These are phyloP conservation scores for Pythium dissimile DNA, from an alignment of 352 stramenopile species.

Conservation along the genomic window DNA sequence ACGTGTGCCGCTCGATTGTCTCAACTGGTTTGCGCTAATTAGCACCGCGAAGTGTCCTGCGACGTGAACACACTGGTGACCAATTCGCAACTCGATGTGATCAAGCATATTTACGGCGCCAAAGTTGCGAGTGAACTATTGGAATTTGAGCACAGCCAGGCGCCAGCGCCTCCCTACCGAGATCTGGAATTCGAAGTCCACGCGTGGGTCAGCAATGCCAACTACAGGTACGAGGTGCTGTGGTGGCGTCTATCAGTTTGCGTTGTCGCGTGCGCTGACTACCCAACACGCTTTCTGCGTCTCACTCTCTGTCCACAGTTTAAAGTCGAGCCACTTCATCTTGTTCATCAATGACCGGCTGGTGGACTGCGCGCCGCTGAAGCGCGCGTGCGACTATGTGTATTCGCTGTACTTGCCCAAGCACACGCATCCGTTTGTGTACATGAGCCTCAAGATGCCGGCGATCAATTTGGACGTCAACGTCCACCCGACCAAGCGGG, in stretches of 20 bases:
- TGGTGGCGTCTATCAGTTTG: too few relatives aligned
- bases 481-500: constrained; percentile 98
- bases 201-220: constrained; percentile 83
- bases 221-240: constrained; percentile 90
- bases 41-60: constrained; percentile 76
- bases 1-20: too few relatives aligned
- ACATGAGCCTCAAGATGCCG: constrained; percentile 95
- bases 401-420: constrained; percentile 94
- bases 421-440: constrained; percentile 95
- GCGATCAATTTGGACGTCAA: constrained; percentile 97
- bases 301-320: constrained; percentile 30
- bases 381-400: constrained; percentile 91
- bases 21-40: not conserved
- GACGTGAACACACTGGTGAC: constrained; percentile 72
- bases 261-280: too few relatives aligned
- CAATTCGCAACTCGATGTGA: constrained; percentile 64
- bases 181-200: constrained; percentile 39
- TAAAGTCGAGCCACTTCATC: constrained; percentile 86
- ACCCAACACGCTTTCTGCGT: too few relatives aligned
- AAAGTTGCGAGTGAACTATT: constrained; percentile 67
- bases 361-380: constrained; percentile 91
- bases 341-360: constrained; percentile 98
- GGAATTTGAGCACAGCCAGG: constrained; percentile 37
- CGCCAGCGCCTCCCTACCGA: constrained; percentile 11
- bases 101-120: constrained; percentile 70